Evolutionary conservation across 2,329 filamentous ascomycete species (phyloP).

Genomic region (Mycosphaerella sp.): DNA sequence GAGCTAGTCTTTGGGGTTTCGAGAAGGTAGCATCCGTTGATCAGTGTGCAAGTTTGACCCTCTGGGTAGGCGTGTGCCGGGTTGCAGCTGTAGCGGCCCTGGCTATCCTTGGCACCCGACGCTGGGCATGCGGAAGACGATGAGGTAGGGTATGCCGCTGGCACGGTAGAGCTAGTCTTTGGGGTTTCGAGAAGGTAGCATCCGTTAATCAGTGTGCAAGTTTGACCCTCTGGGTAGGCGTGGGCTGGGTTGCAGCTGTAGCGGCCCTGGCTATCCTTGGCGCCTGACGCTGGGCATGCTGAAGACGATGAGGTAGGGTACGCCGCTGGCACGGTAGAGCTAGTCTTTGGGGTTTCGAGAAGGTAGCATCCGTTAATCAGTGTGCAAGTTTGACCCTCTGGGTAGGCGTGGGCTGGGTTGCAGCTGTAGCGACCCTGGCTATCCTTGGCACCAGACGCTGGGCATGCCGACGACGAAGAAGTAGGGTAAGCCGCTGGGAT

Average conservation of each 20-base stretch:
- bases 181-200: not conserved
- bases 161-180: no score
- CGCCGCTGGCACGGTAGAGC: no score
- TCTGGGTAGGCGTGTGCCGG: constrained; percentile 18
- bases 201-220: constrained; percentile 14
- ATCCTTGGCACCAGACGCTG: constrained; percentile 1
- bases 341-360: not conserved
- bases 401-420: constrained; percentile 10
- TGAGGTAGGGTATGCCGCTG: not conserved
- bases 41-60: constrained; percentile 14
- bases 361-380: not conserved
- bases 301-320: not conserved
- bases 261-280: not conserved
- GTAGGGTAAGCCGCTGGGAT: not conserved
- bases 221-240: constrained; percentile 16
- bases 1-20: constrained; percentile 1
- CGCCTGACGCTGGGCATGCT: constrained; percentile 1
- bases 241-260: constrained; percentile 17
- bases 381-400: constrained; percentile 3
- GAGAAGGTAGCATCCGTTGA: constrained; percentile 13
- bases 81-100: constrained; percentile 12
- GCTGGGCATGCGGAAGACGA: not conserved
- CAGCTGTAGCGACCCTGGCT: constrained; percentile 5
- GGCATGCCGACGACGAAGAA: not conserved
- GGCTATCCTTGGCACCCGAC: not conserved